Evolutionary conservation across 768 basidiomycete genomes (phyloP).

Genomic region (Boletus fagicola): DNA sequence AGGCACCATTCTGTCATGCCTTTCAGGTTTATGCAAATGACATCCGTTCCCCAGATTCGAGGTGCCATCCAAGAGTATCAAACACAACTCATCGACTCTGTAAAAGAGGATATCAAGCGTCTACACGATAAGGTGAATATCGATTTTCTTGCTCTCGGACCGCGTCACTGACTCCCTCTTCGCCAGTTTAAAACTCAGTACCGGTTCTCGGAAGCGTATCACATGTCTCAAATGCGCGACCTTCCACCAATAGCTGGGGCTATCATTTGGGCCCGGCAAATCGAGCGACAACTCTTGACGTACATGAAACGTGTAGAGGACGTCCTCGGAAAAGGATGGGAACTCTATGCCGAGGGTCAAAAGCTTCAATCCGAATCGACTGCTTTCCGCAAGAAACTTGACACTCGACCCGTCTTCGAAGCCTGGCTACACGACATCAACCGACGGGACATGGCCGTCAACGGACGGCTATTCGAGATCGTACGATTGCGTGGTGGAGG

Average conservation of each 20-base stretch:
- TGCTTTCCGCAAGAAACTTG: constrained; percentile 94
- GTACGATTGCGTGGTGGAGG: constrained; percentile 68
- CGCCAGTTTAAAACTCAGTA: constrained; percentile 91
- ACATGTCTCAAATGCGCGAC: constrained; percentile 99
- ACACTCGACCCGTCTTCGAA: constrained; percentile 90
- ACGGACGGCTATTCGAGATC: constrained; percentile 91
- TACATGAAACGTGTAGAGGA: constrained; percentile 99
- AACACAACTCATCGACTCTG: constrained; percentile 96
- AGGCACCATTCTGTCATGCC: constrained; percentile 6
- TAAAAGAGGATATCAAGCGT: constrained; percentile 96
- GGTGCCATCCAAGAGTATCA: constrained; percentile 99
- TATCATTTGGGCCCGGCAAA: constrained; percentile 99
- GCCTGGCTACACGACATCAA: constrained; percentile 98
- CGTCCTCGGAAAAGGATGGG: constrained; percentile 97
- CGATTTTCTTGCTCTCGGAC: neutral
- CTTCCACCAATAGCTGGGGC: constrained; percentile 97
- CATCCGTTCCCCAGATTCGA: constrained; percentile 59
- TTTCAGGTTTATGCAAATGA: neutral
- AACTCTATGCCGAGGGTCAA: constrained; percentile 98
- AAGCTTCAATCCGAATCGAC: constrained; percentile 89
- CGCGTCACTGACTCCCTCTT: constrained; percentile 2
- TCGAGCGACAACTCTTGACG: constrained; percentile 89
- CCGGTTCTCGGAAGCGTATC: constrained; percentile 91
- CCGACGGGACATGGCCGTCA: constrained; percentile 86
- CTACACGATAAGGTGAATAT: constrained; percentile 80